phyloP scores from a whole-genome alignment of 495 filamentous ascomycete genomes.

The Trichoderma erinaceum region DNA sequence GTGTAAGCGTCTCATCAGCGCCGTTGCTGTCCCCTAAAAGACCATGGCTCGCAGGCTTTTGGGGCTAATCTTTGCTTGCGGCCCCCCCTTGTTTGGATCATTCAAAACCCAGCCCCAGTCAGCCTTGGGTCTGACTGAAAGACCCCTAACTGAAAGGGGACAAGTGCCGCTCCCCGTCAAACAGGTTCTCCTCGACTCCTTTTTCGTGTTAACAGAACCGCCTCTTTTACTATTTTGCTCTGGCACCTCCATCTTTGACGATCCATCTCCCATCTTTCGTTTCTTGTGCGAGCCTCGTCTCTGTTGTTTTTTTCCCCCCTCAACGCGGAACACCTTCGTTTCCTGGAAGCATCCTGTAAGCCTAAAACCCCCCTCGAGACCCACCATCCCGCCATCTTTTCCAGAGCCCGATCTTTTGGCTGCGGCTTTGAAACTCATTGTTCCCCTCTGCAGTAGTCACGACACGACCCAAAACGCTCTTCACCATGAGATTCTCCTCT shows the following conservation, averaged over 20 bases:
- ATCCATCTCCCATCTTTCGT: background rate
- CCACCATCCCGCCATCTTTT: background rate
- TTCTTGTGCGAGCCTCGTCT: background rate
- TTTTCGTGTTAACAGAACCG: constrained; percentile 9
- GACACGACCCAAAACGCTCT: background rate
- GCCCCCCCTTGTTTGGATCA: constrained; percentile 2
- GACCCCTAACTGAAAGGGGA: constrained; percentile 9
- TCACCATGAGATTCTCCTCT: constrained; percentile 4
- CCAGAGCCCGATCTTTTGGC: background rate
- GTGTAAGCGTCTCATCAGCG: constrained; percentile 1
- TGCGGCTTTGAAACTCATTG: background rate
- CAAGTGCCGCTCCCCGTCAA: constrained; percentile 11
- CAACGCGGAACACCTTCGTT: background rate
- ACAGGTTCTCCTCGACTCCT: constrained; percentile 8
- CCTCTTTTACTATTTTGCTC: background rate
- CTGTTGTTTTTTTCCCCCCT: background rate
- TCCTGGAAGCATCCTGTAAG: background rate
- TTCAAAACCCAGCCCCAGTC: constrained; percentile 2
- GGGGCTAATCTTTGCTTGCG: background rate
- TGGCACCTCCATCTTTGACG: background rate
- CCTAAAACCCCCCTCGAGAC: background rate
- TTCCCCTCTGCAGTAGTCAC: background rate
- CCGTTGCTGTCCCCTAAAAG: background rate
- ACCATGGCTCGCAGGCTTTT: background rate
- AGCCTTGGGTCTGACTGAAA: background rate